Evolutionary conservation across 2,329 filamentous ascomycete genomes (phyloP).

Genomic region (Apiospora phragmitis): DNA sequence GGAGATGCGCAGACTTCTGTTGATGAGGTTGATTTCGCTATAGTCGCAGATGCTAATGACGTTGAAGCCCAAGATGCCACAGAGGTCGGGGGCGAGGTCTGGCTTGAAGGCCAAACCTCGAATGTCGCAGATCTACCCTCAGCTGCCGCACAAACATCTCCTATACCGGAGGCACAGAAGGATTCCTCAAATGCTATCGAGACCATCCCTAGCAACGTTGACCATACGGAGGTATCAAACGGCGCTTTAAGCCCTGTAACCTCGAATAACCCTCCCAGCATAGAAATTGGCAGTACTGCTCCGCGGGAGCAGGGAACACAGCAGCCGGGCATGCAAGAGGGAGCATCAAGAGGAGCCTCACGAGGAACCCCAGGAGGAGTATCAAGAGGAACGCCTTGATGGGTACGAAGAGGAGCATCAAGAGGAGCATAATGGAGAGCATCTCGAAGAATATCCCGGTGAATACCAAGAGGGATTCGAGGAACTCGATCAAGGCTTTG

Average conservation of each 20-base stretch:
- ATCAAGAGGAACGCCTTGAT: background rate
- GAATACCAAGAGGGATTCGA: background rate
- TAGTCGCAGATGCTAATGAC: conserved; percentile 3
- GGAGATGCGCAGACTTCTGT: conserved; percentile 16
- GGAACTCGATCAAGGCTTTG: background rate
- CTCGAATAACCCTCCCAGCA: background rate
- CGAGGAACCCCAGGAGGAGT: background rate
- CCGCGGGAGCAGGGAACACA: background rate
- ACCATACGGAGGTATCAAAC: background rate
- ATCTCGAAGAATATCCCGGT: background rate
- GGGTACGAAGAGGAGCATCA: background rate
- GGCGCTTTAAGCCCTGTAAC: background rate
- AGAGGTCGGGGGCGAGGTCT: background rate
- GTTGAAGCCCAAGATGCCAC: conserved; percentile 10
- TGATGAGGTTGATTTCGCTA: conserved; percentile 12
- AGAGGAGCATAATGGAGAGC: background rate
- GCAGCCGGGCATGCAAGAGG: background rate
- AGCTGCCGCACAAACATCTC: background rate
- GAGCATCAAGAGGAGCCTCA: background rate
- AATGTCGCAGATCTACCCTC: background rate
- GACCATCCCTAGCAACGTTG: background rate
- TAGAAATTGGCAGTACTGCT: background rate
- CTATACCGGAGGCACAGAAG: background rate
- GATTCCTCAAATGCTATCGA: background rate
- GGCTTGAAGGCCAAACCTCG: background rate